Base-by-base conservation (phyloP, 176 grass and related monocot species). In the Coix lacrymajobi region DNA sequence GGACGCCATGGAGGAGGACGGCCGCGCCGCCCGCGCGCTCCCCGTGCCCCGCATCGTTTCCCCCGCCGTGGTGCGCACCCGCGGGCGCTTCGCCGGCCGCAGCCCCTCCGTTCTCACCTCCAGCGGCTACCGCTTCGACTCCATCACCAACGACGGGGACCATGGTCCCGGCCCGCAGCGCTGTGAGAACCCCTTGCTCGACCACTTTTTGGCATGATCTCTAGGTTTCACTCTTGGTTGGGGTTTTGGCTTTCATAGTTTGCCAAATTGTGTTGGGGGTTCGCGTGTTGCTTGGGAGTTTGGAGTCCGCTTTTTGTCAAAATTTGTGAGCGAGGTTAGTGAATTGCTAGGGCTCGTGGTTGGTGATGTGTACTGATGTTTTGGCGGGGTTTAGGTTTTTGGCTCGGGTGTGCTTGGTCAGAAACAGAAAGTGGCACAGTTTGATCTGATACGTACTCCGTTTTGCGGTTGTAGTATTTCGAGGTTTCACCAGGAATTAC, bases 21-120 rank as follows among this genome's bases (percentile, higher is more conserved):
- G 71, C 36, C 62, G 46, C 14, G 71, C 61, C 70, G 62, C 57
- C 16, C 88, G 66, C 46, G 66, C 84, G 12, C 88, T 86, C 73
- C 83, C 88, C 61, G 84, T 90, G 66, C 88, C 84, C 75, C 79
- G 78, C 62, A 90, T 90, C 84, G 48, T 79, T 40, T 40, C 88
- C 61, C 83, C 60, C 24, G 67, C 60, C 4, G n/a, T 83, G 79
- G 58, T 78, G 60, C 66, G 80, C 79, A 22, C 79, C 25, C 75
- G 80, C 48, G 84, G 88, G 2, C 88, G 79, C 74, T 63, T 90
- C 68, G 38, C 72, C 17, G 79, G 84, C 14, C 79, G 75, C 61
- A 87, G 79, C 79, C 32, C 79, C 68, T 87, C 79, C 61, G 32
- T 90, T 69, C 79, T 87, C 62, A 62, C 84, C 75, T 74, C 88